Conservation (phyloP, 2,329 filamentous ascomycete genomes). For the Xylariaceae sp. region DNA sequence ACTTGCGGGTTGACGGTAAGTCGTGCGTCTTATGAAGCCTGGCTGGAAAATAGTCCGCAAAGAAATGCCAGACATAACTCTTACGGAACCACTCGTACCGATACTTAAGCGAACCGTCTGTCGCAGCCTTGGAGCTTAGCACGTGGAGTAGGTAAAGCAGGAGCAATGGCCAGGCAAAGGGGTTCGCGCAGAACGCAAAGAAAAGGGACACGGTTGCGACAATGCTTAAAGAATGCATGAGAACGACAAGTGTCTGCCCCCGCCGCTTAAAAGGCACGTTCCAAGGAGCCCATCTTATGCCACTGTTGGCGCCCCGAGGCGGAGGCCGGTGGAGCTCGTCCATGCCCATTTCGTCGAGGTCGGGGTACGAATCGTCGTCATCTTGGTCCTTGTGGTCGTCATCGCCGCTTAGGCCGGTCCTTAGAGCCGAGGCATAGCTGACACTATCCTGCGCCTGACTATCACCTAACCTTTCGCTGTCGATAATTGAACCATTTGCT, state of each 20-base stretch:
- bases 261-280: constrained; percentile 74
- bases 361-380: constrained; percentile 42
- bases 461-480: not conserved
- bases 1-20: constrained; percentile 82
- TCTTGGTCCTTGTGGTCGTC: constrained; percentile 27
- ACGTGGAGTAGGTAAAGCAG: constrained; percentile 83
- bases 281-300: constrained; percentile 84
- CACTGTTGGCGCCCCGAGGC: constrained; percentile 40
- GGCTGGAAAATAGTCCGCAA: constrained; percentile 91
- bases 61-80: constrained; percentile 81
- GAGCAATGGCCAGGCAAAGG: constrained; percentile 83
- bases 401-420: constrained; percentile 20
- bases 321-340: constrained; percentile 37
- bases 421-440: constrained; percentile 29
- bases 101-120: constrained; percentile 74
- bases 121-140: constrained; percentile 77
- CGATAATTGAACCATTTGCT: constrained; percentile 1
- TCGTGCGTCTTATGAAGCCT: constrained; percentile 82
- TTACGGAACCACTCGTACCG: constrained; percentile 78
- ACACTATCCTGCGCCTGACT: not conserved
- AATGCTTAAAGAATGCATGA: constrained; percentile 75
- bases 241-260: constrained; percentile 78
- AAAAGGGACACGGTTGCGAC: constrained; percentile 77
- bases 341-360: constrained; percentile 41
- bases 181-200: constrained; percentile 90